phyloP scores from a whole-genome alignment of 805 yeast genomes.

The Hermanozyma aechmeae region DNA sequence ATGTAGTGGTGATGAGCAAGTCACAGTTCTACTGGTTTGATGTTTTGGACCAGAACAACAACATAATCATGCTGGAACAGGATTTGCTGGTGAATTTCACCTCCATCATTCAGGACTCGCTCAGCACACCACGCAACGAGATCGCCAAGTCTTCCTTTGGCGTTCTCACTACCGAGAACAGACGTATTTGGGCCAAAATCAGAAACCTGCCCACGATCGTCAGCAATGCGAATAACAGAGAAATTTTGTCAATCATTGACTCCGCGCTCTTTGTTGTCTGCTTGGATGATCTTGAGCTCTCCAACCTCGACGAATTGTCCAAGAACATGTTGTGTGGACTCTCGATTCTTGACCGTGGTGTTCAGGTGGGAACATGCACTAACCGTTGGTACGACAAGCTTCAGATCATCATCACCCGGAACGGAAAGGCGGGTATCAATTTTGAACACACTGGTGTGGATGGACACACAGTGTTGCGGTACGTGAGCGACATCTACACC shows the following conservation, averaged over 20 bases:
- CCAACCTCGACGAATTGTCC: slow-evolving; percentile 55
- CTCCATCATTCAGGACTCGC: slow-evolving; percentile 69
- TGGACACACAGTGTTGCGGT: slow-evolving; percentile 86
- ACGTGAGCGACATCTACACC: slow-evolving; percentile 84
- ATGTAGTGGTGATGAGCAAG: slow-evolving; percentile 71
- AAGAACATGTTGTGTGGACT: slow-evolving; percentile 86
- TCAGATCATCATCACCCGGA: slow-evolving; percentile 77
- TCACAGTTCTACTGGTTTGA: slow-evolving; percentile 95
- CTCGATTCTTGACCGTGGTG: slow-evolving; percentile 68
- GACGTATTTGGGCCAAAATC: slow-evolving; percentile 78
- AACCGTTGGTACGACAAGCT: slow-evolving; percentile 93
- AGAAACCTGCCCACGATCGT: slow-evolving; percentile 38
- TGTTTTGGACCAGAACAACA: slow-evolving; percentile 66
- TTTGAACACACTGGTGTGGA: slow-evolving; percentile 94
- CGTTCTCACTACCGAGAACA: slow-evolving; percentile 80
- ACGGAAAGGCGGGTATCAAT: slow-evolving; percentile 88
- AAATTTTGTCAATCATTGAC: slow-evolving; percentile 68
- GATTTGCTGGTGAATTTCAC: slow-evolving; percentile 70
- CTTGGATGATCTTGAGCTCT: slow-evolving; percentile 66
- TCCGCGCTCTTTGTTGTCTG: slow-evolving; percentile 77
- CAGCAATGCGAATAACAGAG: slow-evolving; percentile 48
- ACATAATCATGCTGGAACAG: slow-evolving; percentile 62
- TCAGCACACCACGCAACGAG: slow-evolving; percentile 41
- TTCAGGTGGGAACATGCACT: slow-evolving; percentile 89
- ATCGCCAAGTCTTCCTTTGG: slow-evolving; percentile 77